These are phyloP conservation scores for Endocarpon pusillum DNA, from an alignment of 495 filamentous ascomycete genomes.

Conservation along the genomic window DNA sequence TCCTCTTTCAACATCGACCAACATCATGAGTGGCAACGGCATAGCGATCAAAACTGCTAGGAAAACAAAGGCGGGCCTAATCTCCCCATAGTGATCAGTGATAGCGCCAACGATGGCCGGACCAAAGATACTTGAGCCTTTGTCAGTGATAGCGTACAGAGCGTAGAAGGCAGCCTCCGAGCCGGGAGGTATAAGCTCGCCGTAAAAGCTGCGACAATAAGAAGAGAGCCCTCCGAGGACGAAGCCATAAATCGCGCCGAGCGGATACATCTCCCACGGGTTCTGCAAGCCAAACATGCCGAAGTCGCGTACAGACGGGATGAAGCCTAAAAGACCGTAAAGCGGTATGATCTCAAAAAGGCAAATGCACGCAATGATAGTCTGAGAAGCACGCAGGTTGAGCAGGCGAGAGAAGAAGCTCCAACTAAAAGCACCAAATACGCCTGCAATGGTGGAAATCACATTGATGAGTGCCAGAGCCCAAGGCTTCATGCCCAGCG, in stretches of 20 bases:
- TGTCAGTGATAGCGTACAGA: constrained; percentile 93
- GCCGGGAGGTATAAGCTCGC: constrained; percentile 82
- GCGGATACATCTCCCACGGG: constrained; percentile 92
- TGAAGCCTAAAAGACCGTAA: constrained; percentile 79
- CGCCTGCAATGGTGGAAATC: constrained; percentile 64
- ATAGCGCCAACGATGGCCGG: constrained; percentile 86
- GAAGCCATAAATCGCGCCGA: constrained; percentile 81
- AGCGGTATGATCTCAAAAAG: constrained; percentile 85
- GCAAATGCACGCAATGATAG: constrained; percentile 75
- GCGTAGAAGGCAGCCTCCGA: constrained; percentile 94
- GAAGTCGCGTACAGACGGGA: constrained; percentile 57
- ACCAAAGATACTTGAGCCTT: constrained; percentile 86
- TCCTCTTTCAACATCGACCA: constrained; percentile 81
- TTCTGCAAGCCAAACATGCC: constrained; percentile 76
- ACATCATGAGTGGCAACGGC: constrained; percentile 66
- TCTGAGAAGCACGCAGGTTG: constrained; percentile 56
- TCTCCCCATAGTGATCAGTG: constrained; percentile 77
- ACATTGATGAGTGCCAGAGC: constrained; percentile 88
- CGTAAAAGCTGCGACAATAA: constrained; percentile 85
- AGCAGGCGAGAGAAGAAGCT: constrained; percentile 50
- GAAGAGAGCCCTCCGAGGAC: constrained; percentile 85
- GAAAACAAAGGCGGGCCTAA: constrained; percentile 87
- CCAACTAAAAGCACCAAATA: constrained; percentile 84
- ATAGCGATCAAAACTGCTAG: constrained; percentile 66
- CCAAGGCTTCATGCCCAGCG: constrained; percentile 74